Conservation (phyloP, 2,329 filamentous ascomycete genomes). For the Calonectria hawksworthii region DNA sequence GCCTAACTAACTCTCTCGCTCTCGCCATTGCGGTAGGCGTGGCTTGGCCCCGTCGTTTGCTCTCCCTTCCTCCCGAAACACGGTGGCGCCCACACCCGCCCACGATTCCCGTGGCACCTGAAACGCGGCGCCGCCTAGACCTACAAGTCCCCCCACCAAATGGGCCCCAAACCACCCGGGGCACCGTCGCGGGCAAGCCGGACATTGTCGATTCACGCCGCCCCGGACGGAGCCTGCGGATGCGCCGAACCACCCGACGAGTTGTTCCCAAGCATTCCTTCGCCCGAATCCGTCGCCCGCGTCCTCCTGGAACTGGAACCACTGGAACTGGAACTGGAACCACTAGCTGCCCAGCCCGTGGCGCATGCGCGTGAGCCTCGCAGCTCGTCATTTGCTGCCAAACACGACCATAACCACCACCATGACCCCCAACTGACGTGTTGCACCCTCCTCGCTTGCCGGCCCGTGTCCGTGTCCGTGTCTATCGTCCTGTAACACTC, state of each 20-base stretch:
- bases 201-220: not conserved
- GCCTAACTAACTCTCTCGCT: too few species aligned
- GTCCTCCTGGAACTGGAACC: not conserved
- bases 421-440: not conserved
- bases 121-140: conserved; percentile 1
- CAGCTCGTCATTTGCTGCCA: not conserved
- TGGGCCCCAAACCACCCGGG: not conserved
- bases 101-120: conserved; percentile 3
- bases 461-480: not conserved
- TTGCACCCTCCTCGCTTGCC: conserved; percentile 5
- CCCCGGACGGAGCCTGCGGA: not conserved
- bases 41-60: conserved; percentile 5
- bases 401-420: not conserved
- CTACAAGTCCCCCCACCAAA: not conserved
- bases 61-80: conserved; percentile 2
- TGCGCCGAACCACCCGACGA: not conserved
- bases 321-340: too few species aligned
- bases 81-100: conserved; percentile 8
- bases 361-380: not conserved
- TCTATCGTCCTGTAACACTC: not conserved
- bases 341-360: not conserved
- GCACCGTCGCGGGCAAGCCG: not conserved
- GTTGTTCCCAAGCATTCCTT: not conserved
- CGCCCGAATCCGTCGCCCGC: not conserved
- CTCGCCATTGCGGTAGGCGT: not conserved